phyloP scores from a whole-genome alignment of 345 rosid species.

The Hypericum perforatum region DNA sequence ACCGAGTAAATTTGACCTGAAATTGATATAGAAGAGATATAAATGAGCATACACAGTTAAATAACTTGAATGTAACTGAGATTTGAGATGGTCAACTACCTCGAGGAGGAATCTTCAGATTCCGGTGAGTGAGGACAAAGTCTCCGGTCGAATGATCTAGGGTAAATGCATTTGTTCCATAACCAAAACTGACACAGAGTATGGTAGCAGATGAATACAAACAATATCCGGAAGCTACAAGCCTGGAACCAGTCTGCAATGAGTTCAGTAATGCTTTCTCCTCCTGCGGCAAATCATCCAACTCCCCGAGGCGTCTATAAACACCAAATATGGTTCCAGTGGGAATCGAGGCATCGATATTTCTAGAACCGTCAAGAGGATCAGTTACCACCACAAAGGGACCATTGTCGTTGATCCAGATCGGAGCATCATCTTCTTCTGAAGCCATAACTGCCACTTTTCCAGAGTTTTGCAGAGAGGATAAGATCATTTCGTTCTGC shows the following conservation, averaged over 20 bases:
- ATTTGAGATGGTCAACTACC: slow-evolving; percentile 28
- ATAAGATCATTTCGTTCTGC: slow-evolving; percentile 77
- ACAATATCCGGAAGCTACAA: slow-evolving; percentile 79
- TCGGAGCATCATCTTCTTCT: slow-evolving; percentile 69
- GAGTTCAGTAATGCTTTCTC: slow-evolving; percentile 73
- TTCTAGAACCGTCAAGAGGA: slow-evolving; percentile 91
- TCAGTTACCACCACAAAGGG: slow-evolving; percentile 77
- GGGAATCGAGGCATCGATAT: slow-evolving; percentile 86
- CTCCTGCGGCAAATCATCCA: slow-evolving; percentile 59
- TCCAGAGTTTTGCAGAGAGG: slow-evolving; percentile 66
- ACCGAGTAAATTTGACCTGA: slow-evolving; percentile 92
- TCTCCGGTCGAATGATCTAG: slow-evolving; percentile 80
- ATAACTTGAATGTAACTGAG: too few species aligned
- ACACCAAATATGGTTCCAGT: slow-evolving; percentile 86
- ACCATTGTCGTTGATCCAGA: slow-evolving; percentile 64
- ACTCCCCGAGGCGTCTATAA: slow-evolving; percentile 56
- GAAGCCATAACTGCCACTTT: slow-evolving; percentile 94
- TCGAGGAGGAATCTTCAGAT: slow-evolving; percentile 68
- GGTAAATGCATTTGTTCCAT: slow-evolving; percentile 88
- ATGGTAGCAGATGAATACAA: slow-evolving; percentile 90
- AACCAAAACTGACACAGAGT: slow-evolving; percentile 72
- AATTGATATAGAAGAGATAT: slow-evolving; percentile 6
- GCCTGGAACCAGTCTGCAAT: slow-evolving; percentile 64
- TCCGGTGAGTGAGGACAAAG: slow-evolving; percentile 71
- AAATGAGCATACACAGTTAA: not conserved